Conservation (phyloP, 305 asterid genomes). For the Solanum hybrid region DNA sequence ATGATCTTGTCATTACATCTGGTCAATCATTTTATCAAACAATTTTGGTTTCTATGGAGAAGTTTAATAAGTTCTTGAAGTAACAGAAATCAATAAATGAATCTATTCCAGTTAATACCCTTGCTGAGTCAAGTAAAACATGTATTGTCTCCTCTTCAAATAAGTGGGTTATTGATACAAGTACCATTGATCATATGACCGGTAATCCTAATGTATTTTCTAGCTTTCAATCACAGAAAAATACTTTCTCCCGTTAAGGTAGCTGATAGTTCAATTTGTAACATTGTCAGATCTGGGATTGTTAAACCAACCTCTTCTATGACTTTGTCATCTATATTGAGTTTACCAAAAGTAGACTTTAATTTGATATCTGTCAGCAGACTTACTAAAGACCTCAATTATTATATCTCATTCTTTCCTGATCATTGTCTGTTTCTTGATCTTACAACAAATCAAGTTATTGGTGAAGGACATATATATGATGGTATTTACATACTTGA, state of each 20-base stretch:
- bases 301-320: background rate
- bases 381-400: background rate
- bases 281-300: background rate
- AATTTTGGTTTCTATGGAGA: background rate
- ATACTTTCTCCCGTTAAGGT: background rate
- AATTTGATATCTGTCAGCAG: background rate
- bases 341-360: background rate
- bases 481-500: background rate
- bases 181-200: background rate
- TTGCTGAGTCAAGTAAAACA: background rate
- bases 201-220: background rate
- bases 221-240: background rate
- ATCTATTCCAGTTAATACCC: background rate
- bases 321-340: background rate
- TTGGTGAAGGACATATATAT: background rate
- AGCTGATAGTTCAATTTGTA: background rate
- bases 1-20: background rate
- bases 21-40: background rate
- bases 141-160: background rate
- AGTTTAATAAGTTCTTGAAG: background rate
- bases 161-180: background rate
- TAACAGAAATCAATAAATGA: background rate
- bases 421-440: background rate
- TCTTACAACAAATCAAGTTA: background rate
- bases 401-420: background rate